These are phyloP conservation scores for Kazachstania sp. DNA, from an alignment of 1,139 yeast genomes.

Conservation along the genomic window DNA sequence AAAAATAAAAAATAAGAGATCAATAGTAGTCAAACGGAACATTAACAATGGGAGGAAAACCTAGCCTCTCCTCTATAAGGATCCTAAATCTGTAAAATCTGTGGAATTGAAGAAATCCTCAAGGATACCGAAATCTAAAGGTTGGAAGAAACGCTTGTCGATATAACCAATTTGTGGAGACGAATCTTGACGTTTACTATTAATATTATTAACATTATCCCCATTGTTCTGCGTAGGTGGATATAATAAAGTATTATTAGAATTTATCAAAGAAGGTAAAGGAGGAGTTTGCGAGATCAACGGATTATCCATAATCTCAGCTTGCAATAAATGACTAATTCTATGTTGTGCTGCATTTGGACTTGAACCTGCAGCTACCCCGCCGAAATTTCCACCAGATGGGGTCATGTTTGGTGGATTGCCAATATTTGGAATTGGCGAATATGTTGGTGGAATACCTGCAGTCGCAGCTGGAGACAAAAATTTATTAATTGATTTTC, in stretches of 20 bases:
- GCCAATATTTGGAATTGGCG: too few relatives aligned
- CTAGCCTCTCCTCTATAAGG: slow-evolving; percentile 6
- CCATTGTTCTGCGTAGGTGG: not conserved
- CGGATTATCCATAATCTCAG: not conserved
- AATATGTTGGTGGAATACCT: too few relatives aligned
- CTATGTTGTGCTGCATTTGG: not conserved
- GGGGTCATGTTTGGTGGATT: too few relatives aligned
- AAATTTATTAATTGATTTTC: not conserved
- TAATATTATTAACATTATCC: not conserved
- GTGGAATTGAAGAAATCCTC: slow-evolving; percentile 23
- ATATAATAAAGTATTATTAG: not conserved
- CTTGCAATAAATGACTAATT: not conserved
- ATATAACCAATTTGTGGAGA: slow-evolving; percentile 2
- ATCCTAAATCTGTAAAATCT: slow-evolving; percentile 17
- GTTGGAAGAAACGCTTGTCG: slow-evolving; percentile 4
- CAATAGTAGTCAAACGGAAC: not conserved
- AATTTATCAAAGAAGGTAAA: not conserved
- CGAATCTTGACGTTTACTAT: not conserved
- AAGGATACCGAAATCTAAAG: slow-evolving; percentile 21
- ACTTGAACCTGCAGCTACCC: not conserved
- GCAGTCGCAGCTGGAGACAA: not conserved
- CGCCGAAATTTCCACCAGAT: not conserved
- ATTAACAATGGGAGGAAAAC: slow-evolving; percentile 3
- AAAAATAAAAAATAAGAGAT: too few relatives aligned
- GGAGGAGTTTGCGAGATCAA: not conserved